Evolutionary conservation across 352 stramenopile genomes (phyloP), one percentile per base, ranked within the genome.

Genomic region (Globisporangium solare): DNA sequence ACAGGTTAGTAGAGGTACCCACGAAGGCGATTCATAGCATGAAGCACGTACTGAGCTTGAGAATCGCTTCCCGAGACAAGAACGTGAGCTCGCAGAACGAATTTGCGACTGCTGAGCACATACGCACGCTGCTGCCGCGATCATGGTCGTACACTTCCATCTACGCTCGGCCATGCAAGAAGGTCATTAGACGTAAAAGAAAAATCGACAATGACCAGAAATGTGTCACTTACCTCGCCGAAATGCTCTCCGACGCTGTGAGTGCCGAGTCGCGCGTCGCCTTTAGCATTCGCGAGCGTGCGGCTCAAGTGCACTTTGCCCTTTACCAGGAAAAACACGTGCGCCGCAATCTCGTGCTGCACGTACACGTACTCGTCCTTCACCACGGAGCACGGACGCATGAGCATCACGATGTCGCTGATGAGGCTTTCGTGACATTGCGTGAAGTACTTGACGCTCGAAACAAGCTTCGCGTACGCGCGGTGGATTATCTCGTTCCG

Each of bases 401-500:
- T 89, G 35, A 64, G 68, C 68, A 92, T 82, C 39, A 90, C 82
- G n/a, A 94, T 88, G 53, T 92, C 82, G 47, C 82, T 94, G 31
- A 94, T 70, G 20, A 94, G 69, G 20, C 73, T 89, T 53, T 92
- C 84, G 51, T 89, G 84, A 55, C 83, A 92, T 40, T 86, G 57
- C 6, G 60, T 58, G 53, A 94, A 89, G 47, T 91, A 94, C 35
- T 73, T 74, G 51, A 94, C 78, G 40, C 63, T 82, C 18, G 73
- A 68, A 7, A 94, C 80, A 27, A 89, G 60, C 54, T 89, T 89
- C 18, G 71, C 61, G 53, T 92, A 74, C 13, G 83, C 73, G 49
- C 90, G 74, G 43, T 92, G 84, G 43, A 94, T 90, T 76, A 94
- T 88, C 64, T 94, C 81, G 37, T 94, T 92, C 21, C 83, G 85